phyloP scores from a whole-genome alignment of 73 alveolate species.

The Paramecium octaurelia region DNA sequence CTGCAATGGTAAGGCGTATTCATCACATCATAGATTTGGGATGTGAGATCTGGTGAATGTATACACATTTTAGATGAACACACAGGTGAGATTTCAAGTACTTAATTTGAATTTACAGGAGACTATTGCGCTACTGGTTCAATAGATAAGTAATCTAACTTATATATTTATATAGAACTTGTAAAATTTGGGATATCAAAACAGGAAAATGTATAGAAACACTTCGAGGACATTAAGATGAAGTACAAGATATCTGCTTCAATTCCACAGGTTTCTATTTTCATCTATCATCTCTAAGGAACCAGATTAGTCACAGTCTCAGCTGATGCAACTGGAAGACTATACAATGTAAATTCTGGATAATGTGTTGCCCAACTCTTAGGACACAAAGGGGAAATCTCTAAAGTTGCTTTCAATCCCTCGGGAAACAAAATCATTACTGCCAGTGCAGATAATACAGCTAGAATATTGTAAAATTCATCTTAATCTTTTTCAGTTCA shows the following conservation, averaged over 20 bases:
- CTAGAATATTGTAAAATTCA: slow-evolving; percentile 90
- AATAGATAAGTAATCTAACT: slow-evolving; percentile 72
- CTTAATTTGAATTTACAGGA: slow-evolving; percentile 97
- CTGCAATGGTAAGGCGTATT: slow-evolving; percentile 73
- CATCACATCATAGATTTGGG: slow-evolving; percentile 83
- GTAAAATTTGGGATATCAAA: slow-evolving; percentile 98
- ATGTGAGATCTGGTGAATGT: slow-evolving; percentile 96
- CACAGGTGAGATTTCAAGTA: slow-evolving; percentile 93
- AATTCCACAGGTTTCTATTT: slow-evolving; percentile 2
- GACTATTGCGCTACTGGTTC: slow-evolving; percentile 96
- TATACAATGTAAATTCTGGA: slow-evolving; percentile 92
- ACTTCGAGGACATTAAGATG: slow-evolving; percentile 96
- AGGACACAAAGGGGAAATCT: slow-evolving; percentile 95
- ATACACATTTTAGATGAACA: slow-evolving; percentile 95
- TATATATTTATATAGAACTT: slow-evolving; percentile 63
- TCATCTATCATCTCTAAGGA: background rate
- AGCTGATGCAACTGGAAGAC: slow-evolving; percentile 94
- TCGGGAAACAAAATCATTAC: slow-evolving; percentile 97
- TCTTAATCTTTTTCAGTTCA: slow-evolving; percentile 43
- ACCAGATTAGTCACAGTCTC: slow-evolving; percentile 98
- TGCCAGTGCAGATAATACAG: slow-evolving; percentile 96
- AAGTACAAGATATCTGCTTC: slow-evolving; percentile 64
- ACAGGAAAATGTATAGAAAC: slow-evolving; percentile 97
- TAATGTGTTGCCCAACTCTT: slow-evolving; percentile 65
- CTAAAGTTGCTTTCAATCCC: slow-evolving; percentile 96